These are phyloP conservation scores for Aquilaria malaccensis DNA, from an alignment of 345 rosid species.

Conservation along the genomic window DNA sequence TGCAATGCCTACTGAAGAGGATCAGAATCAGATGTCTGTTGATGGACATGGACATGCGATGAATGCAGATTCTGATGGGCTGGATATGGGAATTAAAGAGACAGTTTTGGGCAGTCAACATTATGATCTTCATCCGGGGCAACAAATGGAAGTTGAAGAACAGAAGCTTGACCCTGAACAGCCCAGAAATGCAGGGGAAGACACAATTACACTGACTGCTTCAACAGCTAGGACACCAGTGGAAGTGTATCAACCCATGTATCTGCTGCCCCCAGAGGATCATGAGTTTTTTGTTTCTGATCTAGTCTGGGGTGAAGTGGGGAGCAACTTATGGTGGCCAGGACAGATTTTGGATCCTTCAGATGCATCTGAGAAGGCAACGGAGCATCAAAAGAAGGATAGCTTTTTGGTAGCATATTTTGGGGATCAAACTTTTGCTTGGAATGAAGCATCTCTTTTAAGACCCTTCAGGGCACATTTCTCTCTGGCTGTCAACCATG, in stretches of 20 bases:
- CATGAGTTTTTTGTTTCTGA: slow-evolving; percentile 43
- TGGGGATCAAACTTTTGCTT: slow-evolving; percentile 73
- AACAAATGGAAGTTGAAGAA: slow-evolving; percentile 37
- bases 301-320: slow-evolving; percentile 73
- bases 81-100: slow-evolving; percentile 19
- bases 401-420: slow-evolving; percentile 64
- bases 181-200: slow-evolving; percentile 13
- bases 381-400: slow-evolving; percentile 51
- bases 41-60: too few relatives aligned
- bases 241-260: slow-evolving; percentile 27
- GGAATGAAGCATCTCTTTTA: slow-evolving; percentile 55
- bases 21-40: too few relatives aligned
- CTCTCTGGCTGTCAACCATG: slow-evolving; percentile 47
- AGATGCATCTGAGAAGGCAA: slow-evolving; percentile 60
- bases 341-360: slow-evolving; percentile 68
- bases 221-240: slow-evolving; percentile 16
- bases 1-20: too few relatives aligned
- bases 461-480: slow-evolving; percentile 54
- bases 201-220: slow-evolving; percentile 13
- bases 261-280: slow-evolving; percentile 33
- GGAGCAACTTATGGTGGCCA: slow-evolving; percentile 89
- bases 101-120: slow-evolving; percentile 22
- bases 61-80: not conserved
- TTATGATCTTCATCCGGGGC: slow-evolving; percentile 19
- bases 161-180: slow-evolving; percentile 25